Evolutionary conservation across 768 basidiomycete species (phyloP).

Genomic region (Hygrocybe coccinea): DNA sequence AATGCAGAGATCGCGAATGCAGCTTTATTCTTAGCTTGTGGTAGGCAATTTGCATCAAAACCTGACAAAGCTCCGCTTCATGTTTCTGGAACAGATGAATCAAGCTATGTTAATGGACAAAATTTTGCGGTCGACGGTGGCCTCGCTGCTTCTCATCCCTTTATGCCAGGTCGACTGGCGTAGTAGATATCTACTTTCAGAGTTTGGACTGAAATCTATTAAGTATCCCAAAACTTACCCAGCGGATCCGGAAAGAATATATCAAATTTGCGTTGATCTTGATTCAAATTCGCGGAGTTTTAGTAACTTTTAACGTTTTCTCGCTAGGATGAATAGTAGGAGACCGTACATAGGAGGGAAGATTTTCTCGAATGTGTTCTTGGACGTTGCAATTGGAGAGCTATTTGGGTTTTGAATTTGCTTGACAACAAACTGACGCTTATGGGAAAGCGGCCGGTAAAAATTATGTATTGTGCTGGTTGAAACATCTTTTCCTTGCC

Average conservation of each 20-base stretch:
- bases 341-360: no score
- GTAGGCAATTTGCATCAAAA: conserved; percentile 38
- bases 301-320: neutral
- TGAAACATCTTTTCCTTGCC: no score
- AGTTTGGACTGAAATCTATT: neutral
- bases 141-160: conserved; percentile 71
- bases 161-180: conserved; percentile 70
- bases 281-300: conserved; percentile 1
- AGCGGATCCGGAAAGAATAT: no score
- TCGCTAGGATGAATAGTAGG: neutral
- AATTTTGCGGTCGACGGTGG: conserved; percentile 86
- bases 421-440: no score
- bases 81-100: conserved; percentile 63
- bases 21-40: conserved; percentile 83
- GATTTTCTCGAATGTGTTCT: no score
- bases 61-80: conserved; percentile 1
- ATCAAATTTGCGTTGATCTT: no score
- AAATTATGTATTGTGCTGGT: no score
- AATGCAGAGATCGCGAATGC: conserved; percentile 77
- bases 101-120: conserved; percentile 90
- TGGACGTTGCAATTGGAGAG: no score
- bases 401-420: no score
- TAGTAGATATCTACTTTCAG: conserved; percentile 20
- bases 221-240: no score
- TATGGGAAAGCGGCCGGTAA: no score